Evolutionary conservation across 768 basidiomycete species (phyloP), one percentile per base, ranked within the genome.

Genomic region (Rhodotorula sphaerocarpa): DNA sequence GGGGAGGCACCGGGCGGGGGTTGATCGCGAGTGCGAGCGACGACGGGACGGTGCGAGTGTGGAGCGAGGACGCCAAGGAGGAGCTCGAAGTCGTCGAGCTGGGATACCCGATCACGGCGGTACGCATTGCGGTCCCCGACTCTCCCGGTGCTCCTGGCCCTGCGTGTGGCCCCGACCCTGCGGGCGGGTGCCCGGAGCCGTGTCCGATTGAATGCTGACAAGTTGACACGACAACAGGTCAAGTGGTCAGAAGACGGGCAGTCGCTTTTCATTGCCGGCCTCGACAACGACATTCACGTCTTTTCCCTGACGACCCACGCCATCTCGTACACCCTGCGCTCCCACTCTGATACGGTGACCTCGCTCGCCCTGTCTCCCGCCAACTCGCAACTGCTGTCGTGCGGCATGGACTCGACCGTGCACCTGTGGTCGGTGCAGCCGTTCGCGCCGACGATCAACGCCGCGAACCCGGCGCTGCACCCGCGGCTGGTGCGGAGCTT

Each of bases 211-310:
- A n/a, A n/a, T n/a, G n/a, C n/a, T 33, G 33, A 33, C 31, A 16
- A 39, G 36, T 16, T 39, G 36, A 39, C 36, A 39, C 36, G 10
- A 39, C 70, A 23, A 9, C 54, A 68, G 63, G 64, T 97, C 88
- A 91, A 86, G 87, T 74, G 83, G 70, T 61, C 63, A 12, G 62
- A 83, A 25, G 95, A 99, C 73, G 95, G 90, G 3, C 81, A 86
- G 61, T 86, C 83, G 61, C 80, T 95, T 39, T 99, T 89, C 69
- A 82, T 89, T n/a, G 92, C 86, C 7, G 90, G 88, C 20, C 75
- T 97, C 71, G 93, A 99, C 76, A 99, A 99, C 70, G 90, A 90
- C 75, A 86, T 99, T 64, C 91, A 96, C 74, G 91, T 93, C 30
- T 70, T 62, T 43, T 63, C 63, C 55, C 45, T 57, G 48, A 63